phyloP scores from a whole-genome alignment of 495 filamentous ascomycete species.

The Bombardia bombarda region DNA sequence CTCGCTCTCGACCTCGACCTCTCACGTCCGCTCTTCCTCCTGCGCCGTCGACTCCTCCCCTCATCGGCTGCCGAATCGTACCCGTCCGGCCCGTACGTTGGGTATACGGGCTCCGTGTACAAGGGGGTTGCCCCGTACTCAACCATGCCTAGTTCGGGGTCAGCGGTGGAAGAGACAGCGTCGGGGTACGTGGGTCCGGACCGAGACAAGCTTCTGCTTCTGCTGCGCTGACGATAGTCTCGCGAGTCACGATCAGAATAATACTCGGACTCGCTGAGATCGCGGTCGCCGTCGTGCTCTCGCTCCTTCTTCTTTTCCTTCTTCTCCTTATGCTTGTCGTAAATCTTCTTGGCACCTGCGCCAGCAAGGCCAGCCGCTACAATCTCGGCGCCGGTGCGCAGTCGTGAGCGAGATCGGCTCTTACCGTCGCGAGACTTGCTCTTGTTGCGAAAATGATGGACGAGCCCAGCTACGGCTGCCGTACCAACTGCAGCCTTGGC shows the following conservation, averaged over 20 bases:
- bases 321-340: conserved; percentile 56
- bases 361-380: conserved; percentile 69
- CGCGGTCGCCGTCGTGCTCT: conserved; percentile 25
- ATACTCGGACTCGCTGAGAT: conserved; percentile 17
- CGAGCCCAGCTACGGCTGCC: conserved; percentile 68
- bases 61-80: conserved; percentile 28
- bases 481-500: conserved; percentile 74
- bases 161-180: conserved; percentile 35
- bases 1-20: conserved; percentile 6
- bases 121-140: conserved; percentile 70
- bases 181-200: conserved; percentile 44
- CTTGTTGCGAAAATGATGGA: conserved; percentile 65
- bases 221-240: conserved; percentile 32
- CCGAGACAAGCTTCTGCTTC: conserved; percentile 47
- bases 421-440: conserved; percentile 49
- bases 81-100: conserved; percentile 8
- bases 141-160: conserved; percentile 66
- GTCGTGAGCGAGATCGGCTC: conserved; percentile 51
- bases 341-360: conserved; percentile 72
- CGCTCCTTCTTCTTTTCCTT: conserved; percentile 43
- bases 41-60: conserved; percentile 19
- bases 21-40: conserved; percentile 10
- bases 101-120: conserved; percentile 19
- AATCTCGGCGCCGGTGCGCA: conserved; percentile 51
- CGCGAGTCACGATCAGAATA: conserved; percentile 18